Conservation (phyloP, 768 basidiomycete genomes). For the Amylocystis lapponica region DNA sequence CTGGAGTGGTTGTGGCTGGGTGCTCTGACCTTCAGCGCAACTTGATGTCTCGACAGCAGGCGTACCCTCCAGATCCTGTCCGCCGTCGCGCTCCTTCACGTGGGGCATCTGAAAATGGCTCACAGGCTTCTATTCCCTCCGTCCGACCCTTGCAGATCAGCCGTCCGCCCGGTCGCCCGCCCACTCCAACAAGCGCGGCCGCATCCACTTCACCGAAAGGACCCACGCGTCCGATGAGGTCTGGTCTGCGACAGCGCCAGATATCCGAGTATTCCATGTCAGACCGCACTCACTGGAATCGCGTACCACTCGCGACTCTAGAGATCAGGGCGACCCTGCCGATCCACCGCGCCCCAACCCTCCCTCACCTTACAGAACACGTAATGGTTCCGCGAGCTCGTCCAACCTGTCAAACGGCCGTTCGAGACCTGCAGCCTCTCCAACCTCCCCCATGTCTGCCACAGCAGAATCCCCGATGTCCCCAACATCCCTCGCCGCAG, state of each 20-base stretch:
- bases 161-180: slow-evolving; percentile 38
- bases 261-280: slow-evolving; percentile 47
- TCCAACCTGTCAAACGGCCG: slow-evolving; percentile 7
- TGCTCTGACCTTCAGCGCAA: not conserved
- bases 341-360: slow-evolving; percentile 44
- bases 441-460: slow-evolving; percentile 9
- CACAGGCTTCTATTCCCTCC: not conserved
- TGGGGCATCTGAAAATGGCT: slow-evolving; percentile 26
- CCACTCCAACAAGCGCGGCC: slow-evolving; percentile 39
- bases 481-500: slow-evolving; percentile 39
- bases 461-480: slow-evolving; percentile 17
- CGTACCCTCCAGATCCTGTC: slow-evolving; percentile 7
- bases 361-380: slow-evolving; percentile 27
- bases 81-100: slow-evolving; percentile 46
- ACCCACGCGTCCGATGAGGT: slow-evolving; percentile 62
- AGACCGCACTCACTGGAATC: slow-evolving; percentile 46
- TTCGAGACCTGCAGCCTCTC: slow-evolving; percentile 1
- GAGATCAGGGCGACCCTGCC: slow-evolving; percentile 39
- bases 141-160: slow-evolving; percentile 54
- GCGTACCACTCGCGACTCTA: slow-evolving; percentile 23
- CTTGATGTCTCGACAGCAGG: slow-evolving; percentile 16
- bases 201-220: slow-evolving; percentile 47
- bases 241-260: slow-evolving; percentile 53
- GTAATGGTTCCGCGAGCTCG: slow-evolving; percentile 16
- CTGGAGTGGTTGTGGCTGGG: not conserved